These are phyloP conservation scores for Helotiales sp. DNA, from an alignment of 2,329 filamentous ascomycete species.

Conservation along the genomic window DNA sequence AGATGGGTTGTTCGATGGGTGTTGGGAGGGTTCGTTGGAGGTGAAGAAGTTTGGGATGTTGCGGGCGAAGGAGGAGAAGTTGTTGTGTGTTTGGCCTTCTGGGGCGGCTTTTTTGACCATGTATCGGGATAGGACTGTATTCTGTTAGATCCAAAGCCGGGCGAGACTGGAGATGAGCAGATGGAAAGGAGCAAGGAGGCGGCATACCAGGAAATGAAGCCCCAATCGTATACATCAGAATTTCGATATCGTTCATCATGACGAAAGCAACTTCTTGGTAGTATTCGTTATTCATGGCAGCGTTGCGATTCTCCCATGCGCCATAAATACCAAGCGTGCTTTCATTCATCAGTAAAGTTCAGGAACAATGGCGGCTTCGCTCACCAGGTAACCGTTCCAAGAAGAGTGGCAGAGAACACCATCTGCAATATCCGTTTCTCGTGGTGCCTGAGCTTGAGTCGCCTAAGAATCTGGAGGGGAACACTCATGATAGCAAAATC, in stretches of 20 bases:
- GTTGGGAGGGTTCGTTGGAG: background rate
- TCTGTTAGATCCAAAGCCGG: background rate
- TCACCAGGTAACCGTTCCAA: constrained; percentile 34
- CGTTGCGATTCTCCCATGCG: constrained; percentile 21
- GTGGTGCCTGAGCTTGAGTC: constrained; percentile 23
- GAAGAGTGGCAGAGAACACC: constrained; percentile 31
- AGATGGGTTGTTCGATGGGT: background rate
- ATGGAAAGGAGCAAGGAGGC: background rate
- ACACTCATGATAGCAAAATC: constrained; percentile 31
- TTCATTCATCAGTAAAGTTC: background rate
- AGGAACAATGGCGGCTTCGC: background rate
- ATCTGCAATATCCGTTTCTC: constrained; percentile 30
- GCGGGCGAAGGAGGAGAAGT: constrained; percentile 26
- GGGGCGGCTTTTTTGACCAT: constrained; percentile 10
- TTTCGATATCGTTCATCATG: constrained; percentile 34
- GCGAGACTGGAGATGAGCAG: background rate
- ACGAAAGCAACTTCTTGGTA: constrained; percentile 31
- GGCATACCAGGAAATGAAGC: constrained; percentile 31
- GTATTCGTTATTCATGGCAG: constrained; percentile 19
- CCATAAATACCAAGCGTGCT: constrained; percentile 26
- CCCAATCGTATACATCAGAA: constrained; percentile 33
- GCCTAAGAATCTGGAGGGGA: constrained; percentile 28
- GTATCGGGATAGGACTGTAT: constrained; percentile 15
- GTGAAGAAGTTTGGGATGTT: constrained; percentile 23
- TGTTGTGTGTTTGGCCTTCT: constrained; percentile 11